Conservation (phyloP, 768 basidiomycete species). For the Hypholoma sublateritium region DNA sequence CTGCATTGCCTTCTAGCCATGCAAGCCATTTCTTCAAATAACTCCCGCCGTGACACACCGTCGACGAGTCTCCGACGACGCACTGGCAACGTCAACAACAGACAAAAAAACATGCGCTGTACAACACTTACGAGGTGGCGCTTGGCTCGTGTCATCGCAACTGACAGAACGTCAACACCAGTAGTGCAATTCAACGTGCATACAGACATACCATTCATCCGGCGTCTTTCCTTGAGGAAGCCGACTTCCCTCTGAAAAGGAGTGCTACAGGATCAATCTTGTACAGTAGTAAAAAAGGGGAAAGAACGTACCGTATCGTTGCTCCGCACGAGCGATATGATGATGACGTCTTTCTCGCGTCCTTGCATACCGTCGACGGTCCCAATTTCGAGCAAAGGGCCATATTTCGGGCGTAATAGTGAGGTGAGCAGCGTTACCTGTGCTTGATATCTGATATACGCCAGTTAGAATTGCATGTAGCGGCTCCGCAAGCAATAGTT, state of each 20-base stretch:
- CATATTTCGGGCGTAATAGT: slow-evolving; percentile 70
- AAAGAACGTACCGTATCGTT: slow-evolving; percentile 67
- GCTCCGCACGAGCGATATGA: slow-evolving; percentile 90
- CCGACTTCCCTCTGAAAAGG: slow-evolving; percentile 79
- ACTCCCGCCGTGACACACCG: slow-evolving; percentile 78
- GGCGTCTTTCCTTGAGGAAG: slow-evolving; percentile 88
- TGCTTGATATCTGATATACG: slow-evolving; percentile 73
- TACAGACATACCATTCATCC: slow-evolving; percentile 71
- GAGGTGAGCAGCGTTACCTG: slow-evolving; percentile 87
- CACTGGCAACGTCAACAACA: slow-evolving; percentile 49
- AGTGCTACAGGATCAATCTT: neutral
- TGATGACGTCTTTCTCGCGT: slow-evolving; percentile 90
- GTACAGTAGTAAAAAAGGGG: neutral
- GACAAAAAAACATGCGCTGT: neutral
- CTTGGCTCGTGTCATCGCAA: slow-evolving; percentile 91
- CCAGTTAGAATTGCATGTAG: neutral
- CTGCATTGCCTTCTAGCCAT: slow-evolving; percentile 89
- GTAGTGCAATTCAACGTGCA: neutral
- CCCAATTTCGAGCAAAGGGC: slow-evolving; percentile 79
- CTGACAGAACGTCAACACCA: slow-evolving; percentile 32
- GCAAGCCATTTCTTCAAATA: slow-evolving; percentile 89
- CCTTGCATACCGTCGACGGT: slow-evolving; percentile 98
- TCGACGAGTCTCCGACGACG: slow-evolving; percentile 91
- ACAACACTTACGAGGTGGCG: slow-evolving; percentile 70
- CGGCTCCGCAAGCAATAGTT: slow-evolving; percentile 15